These are phyloP conservation scores for Termitomyces sp. DNA, from an alignment of 1,284 basidiomycete species.

Conservation along the genomic window DNA sequence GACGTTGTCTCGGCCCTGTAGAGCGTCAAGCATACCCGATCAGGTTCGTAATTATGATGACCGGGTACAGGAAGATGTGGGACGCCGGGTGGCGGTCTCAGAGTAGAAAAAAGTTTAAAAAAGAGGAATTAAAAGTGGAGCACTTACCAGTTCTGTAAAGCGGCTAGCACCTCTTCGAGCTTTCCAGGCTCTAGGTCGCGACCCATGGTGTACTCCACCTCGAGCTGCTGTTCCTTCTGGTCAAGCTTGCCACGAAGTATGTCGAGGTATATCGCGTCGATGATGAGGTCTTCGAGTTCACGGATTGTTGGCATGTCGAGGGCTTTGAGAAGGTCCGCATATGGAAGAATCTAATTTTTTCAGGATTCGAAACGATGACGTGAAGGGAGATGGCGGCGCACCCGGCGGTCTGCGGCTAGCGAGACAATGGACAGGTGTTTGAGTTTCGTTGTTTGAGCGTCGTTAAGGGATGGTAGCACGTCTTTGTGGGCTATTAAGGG, in stretches of 20 bases:
- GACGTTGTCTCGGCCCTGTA: conserved; percentile 71
- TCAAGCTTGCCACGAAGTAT: conserved; percentile 87
- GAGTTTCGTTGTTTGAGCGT: conserved; percentile 77
- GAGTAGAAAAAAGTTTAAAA: conserved; percentile 26
- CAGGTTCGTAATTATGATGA: not conserved
- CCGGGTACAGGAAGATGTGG: not conserved
- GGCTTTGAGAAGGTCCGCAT: conserved; percentile 56
- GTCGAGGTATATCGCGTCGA: conserved; percentile 90
- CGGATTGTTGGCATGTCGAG: conserved; percentile 74
- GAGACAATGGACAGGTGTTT: conserved; percentile 90
- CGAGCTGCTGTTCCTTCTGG: conserved; percentile 81
- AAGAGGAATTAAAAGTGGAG: conserved; percentile 24
- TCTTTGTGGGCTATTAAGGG: conserved; percentile 53
- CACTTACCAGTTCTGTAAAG: conserved; percentile 70
- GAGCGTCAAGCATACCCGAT: not conserved
- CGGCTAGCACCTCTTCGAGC: conserved; percentile 53
- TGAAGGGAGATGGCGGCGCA: conserved; percentile 35
- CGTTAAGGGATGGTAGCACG: conserved; percentile 61
- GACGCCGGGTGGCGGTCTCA: not conserved
- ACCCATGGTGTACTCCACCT: conserved; percentile 89
- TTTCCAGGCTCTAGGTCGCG: conserved; percentile 75
- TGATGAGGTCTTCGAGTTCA: conserved; percentile 91
- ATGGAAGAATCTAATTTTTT: conserved; percentile 67
- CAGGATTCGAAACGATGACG: not conserved
- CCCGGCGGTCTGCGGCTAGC: conserved; percentile 68